Percentiles rank a stretch among this genome's conserved stretches.
phyloP scores from a whole-genome alignment of 2,329 filamentous ascomycete species.

The Kalmusia sp. region DNA sequence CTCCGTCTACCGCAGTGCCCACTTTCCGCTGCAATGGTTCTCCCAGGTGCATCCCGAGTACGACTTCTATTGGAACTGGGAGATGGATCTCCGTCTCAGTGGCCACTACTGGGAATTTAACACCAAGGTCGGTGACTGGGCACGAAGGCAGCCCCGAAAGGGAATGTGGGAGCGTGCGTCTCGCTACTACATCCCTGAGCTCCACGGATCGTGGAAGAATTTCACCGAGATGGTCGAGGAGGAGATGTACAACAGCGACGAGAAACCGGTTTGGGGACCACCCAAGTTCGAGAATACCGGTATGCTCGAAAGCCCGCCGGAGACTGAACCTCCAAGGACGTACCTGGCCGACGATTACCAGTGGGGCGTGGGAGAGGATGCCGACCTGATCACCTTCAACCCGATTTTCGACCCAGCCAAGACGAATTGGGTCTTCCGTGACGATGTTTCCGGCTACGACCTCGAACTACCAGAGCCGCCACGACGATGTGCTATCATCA shows the following conservation, averaged over 20 bases:
- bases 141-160: slow-evolving; percentile 71
- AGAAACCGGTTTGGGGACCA: slow-evolving; percentile 70
- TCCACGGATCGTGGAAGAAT: slow-evolving; percentile 71
- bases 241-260: slow-evolving; percentile 57
- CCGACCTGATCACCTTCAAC: slow-evolving; percentile 75
- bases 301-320: slow-evolving; percentile 66
- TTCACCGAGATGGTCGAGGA: slow-evolving; percentile 71
- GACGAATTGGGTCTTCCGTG: slow-evolving; percentile 75
- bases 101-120: slow-evolving; percentile 86
- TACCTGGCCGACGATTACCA: slow-evolving; percentile 70
- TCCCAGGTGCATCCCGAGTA: slow-evolving; percentile 59
- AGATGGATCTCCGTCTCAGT: slow-evolving; percentile 82
- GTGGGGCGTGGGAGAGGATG: slow-evolving; percentile 79
- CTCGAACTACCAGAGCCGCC: slow-evolving; percentile 64
- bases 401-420: slow-evolving; percentile 79
- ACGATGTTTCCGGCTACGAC: slow-evolving; percentile 73
- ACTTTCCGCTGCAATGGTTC: slow-evolving; percentile 61
- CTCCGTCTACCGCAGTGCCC: slow-evolving; percentile 78
- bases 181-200: slow-evolving; percentile 74
- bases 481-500: slow-evolving; percentile 78
- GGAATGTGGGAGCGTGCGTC: slow-evolving; percentile 77
- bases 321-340: slow-evolving; percentile 67
- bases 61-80: slow-evolving; percentile 80
- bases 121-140: slow-evolving; percentile 69
- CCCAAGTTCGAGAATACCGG: slow-evolving; percentile 55